A percentile compares a stretch with the other conserved stretches of the same genome.
phyloP scores from a whole-genome alignment of 345 rosid species.

The Syzygium jambos region DNA sequence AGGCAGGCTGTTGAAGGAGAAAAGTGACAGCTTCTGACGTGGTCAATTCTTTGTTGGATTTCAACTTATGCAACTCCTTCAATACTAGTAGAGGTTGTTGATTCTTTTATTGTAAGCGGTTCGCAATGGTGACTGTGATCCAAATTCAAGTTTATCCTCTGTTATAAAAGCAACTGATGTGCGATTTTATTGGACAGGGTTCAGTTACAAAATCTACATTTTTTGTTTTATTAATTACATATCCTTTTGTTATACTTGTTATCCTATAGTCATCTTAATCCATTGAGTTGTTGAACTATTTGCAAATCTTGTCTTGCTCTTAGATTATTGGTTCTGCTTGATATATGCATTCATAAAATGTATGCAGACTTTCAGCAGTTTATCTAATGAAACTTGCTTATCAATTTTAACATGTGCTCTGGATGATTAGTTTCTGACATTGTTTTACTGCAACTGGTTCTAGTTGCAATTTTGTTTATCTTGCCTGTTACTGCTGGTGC shows the following conservation, averaged over 20 bases:
- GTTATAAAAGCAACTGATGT: neutral
- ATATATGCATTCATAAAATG: neutral
- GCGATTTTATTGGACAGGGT: neutral
- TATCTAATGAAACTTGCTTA: neutral
- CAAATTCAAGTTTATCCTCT: neutral
- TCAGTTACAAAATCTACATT: neutral
- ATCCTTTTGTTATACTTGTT: neutral
- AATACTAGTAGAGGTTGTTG: neutral
- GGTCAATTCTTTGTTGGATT: neutral
- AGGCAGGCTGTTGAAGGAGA: neutral
- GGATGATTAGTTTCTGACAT: neutral
- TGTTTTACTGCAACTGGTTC: neutral
- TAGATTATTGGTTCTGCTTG: neutral
- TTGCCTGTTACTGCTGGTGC: neutral
- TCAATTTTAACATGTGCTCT: neutral
- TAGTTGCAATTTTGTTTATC: neutral
- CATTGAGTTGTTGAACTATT: neutral
- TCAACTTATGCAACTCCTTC: neutral
- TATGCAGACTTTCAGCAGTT: neutral
- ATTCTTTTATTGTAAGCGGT: neutral
- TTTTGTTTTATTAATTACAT: neutral
- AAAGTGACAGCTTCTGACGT: neutral
- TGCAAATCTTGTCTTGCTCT: neutral
- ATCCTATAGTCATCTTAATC: neutral
- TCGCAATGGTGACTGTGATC: neutral